These are phyloP conservation scores for Colletotrichum destructivum DNA, from an alignment of 2,329 filamentous ascomycete species.

Conservation along the genomic window DNA sequence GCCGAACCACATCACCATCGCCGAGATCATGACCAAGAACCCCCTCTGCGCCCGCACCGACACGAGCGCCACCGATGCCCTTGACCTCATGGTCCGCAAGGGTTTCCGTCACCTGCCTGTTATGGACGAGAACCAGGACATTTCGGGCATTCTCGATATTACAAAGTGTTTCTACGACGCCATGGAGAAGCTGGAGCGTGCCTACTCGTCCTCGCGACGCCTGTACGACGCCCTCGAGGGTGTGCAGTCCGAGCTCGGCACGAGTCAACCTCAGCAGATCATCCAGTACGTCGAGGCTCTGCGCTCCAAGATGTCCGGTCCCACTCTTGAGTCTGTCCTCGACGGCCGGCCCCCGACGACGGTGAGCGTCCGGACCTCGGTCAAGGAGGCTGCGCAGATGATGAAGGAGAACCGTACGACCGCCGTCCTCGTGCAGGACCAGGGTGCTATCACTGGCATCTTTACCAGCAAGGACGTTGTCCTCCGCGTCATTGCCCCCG, in stretches of 20 bases:
- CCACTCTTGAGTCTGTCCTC: constrained; percentile 93
- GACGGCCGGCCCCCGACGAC: constrained; percentile 94
- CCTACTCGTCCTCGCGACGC: constrained; percentile 97
- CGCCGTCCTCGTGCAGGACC: constrained; percentile 94
- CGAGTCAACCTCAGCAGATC: constrained; percentile 97
- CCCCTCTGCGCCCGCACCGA: constrained; percentile 97
- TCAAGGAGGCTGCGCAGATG: constrained; percentile 92
- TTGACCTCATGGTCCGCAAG: constrained; percentile 98
- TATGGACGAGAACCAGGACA: constrained; percentile 99
- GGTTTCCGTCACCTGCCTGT: constrained; percentile 97
- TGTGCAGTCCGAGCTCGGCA: constrained; percentile 95
- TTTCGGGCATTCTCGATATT: constrained; percentile 97
- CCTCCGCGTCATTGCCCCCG: constrained; percentile 95
- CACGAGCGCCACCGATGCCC: constrained; percentile 95
- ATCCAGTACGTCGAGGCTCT: constrained; percentile 99
- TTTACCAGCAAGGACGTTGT: constrained; percentile 99
- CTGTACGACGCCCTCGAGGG: constrained; percentile 97
- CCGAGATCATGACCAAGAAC: constrained; percentile 99
- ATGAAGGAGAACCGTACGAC: constrained; percentile 99
- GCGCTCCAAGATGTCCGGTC: constrained; percentile 96
- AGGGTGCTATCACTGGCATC: constrained; percentile 97
- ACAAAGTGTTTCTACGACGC: constrained; percentile 99
- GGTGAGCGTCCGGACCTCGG: constrained; percentile 94
- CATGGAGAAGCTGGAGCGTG: constrained; percentile 99
- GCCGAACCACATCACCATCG: constrained; percentile 90